Conservation (phyloP, 2,329 filamentous ascomycete species). For the Reticulascus tulasneorum region DNA sequence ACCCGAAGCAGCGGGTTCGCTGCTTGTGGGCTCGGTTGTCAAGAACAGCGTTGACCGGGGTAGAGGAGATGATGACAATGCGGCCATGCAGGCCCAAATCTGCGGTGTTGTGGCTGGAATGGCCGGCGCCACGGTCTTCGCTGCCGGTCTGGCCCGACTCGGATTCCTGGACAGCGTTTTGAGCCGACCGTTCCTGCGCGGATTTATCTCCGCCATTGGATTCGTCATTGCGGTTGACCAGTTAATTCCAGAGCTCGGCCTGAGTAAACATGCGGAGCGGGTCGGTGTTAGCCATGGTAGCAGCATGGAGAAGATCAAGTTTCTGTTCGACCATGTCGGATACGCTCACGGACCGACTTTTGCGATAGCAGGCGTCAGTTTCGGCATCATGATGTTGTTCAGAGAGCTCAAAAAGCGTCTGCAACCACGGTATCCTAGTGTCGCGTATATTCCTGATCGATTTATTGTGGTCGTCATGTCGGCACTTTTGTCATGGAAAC, state of each 20-base stretch:
- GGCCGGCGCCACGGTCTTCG: slow-evolving; percentile 82
- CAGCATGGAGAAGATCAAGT: slow-evolving; percentile 79
- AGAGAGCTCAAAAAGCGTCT: slow-evolving; percentile 76
- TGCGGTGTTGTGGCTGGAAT: slow-evolving; percentile 86
- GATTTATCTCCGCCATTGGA: slow-evolving; percentile 96
- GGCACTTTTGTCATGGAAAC: slow-evolving; percentile 70
- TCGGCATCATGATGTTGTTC: slow-evolving; percentile 85
- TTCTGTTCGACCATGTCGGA: slow-evolving; percentile 64
- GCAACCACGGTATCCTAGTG: slow-evolving; percentile 71
- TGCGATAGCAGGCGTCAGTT: slow-evolving; percentile 72
- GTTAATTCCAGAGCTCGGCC: slow-evolving; percentile 82
- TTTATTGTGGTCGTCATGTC: slow-evolving; percentile 85
- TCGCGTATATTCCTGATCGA: slow-evolving; percentile 89
- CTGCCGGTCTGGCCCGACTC: slow-evolving; percentile 77
- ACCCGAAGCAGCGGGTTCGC: slow-evolving; percentile 87
- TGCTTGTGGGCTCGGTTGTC: slow-evolving; percentile 84
- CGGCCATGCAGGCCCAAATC: slow-evolving; percentile 71
- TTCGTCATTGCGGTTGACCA: slow-evolving; percentile 96
- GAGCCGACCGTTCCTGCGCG: slow-evolving; percentile 84
- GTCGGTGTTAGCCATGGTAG: slow-evolving; percentile 74
- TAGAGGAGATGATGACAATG: slow-evolving; percentile 59
- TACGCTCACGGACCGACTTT: slow-evolving; percentile 72
- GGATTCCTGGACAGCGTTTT: slow-evolving; percentile 94
- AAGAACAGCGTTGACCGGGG: slow-evolving; percentile 71
- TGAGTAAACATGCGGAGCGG: slow-evolving; percentile 62